phyloP scores from a whole-genome alignment of 1,139 yeast species.

The Candida glucosophila region DNA sequence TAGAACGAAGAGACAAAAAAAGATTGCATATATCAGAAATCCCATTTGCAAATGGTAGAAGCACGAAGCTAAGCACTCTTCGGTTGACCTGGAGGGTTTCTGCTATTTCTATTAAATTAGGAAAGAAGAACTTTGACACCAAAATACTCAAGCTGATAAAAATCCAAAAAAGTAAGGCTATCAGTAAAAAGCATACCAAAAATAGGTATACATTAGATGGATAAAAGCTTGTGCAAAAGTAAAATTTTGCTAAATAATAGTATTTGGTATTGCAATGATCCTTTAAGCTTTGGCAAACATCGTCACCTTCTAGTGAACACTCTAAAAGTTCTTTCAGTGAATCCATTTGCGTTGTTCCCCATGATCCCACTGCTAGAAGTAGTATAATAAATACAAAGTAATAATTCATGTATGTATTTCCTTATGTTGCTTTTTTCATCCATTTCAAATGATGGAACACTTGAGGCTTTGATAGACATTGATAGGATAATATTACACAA shows the following conservation, averaged over 20 bases:
- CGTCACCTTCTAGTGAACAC: too few relatives aligned
- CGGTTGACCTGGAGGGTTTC: conserved; percentile 18
- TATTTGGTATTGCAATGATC: conserved; percentile 16
- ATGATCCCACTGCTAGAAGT: too few relatives aligned
- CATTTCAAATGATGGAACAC: too few relatives aligned
- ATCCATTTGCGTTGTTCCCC: too few relatives aligned
- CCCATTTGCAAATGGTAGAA: conserved; percentile 33
- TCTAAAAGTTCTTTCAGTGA: too few relatives aligned
- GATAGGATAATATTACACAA: too few relatives aligned
- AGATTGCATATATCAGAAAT: conserved; percentile 33
- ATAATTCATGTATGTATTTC: too few relatives aligned
- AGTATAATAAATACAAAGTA: too few relatives aligned
- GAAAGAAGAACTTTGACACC: conserved; percentile 28
- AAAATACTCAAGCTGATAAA: conserved; percentile 22
- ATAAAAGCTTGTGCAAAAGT: conserved; percentile 16
- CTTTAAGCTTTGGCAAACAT: conserved; percentile 11
- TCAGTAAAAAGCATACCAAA: conserved; percentile 10
- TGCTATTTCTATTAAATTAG: conserved; percentile 23
- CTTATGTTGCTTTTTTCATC: too few relatives aligned
- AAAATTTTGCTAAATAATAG: conserved; percentile 16
- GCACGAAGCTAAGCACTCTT: conserved; percentile 24
- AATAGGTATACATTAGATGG: conserved; percentile 8
- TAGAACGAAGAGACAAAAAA: conserved; percentile 21
- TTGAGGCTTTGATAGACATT: too few relatives aligned
- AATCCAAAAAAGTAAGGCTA: conserved; percentile 13